Evolutionary conservation across 2,329 filamentous ascomycete species (phyloP), one percentile per base, ranked within the genome.

Genomic region (Magnaporthiopsis incrustans): DNA sequence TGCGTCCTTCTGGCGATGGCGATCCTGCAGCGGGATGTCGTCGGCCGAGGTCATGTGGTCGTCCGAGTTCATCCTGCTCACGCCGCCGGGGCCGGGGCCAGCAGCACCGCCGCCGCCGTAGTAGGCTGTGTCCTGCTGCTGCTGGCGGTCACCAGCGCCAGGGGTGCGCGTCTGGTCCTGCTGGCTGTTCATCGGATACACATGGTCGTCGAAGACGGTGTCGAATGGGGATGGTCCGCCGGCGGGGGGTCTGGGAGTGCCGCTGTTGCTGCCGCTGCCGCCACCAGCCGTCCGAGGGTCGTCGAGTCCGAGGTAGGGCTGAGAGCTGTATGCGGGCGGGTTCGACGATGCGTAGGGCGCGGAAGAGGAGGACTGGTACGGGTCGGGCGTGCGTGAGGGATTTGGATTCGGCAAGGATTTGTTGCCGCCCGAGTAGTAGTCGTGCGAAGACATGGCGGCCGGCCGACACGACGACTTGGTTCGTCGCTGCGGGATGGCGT

Each of bases 131-230:
- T 89, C 85, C 67, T 82, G 81, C 18, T 30, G 10, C 67, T 82
- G 81, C 18, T 30, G 10, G 27, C 12, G 57, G 25, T 18, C 15
- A 8, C 57, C 18, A 14, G 27, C 57, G 27, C 27, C 27, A 15
- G 25, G 25, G 26, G 68, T 59, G 73, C 71, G 58, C 65, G 60
- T 15, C 65, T 65, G 44, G 64, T 72, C 67, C 64, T 73, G 72
- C 67, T 74, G 75, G 18, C 79, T 76, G 70, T 80, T 80, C 62
- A 82, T 77, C 64, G 86, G 85, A 71, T 90, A 89, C 65, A 82
- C 81, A 75, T 87, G 79, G 73, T 90, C 87, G 74, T 89, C 86
- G 73, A 89, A 89, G 64, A 87, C 84, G 60, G 82, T 84, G 64
- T 86, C 84, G 72, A 89, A 89, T 12, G 87, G 86, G 26, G 71